Evolutionary conservation across 116 monocot genomes (phyloP), one percentile per base, ranked within the genome.

Genomic region (Iris pallida): DNA sequence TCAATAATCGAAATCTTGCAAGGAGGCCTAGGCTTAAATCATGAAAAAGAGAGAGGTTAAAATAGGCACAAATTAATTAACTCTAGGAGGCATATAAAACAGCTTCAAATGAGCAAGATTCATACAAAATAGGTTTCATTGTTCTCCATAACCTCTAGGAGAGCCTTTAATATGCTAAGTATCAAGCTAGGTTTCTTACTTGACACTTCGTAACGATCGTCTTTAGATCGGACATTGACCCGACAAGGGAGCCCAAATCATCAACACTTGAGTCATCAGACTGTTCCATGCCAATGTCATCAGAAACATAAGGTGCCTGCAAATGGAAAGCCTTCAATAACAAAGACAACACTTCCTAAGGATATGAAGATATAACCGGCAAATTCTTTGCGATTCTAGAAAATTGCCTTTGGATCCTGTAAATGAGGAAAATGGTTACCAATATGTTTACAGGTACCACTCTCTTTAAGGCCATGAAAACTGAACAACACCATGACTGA

Each of bases 171-270:
- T 53, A 90, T 56, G 20, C 69, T 76, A 48, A 92, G 83, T 11
- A 98, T 55, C 53, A 98, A 73, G 19, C 80, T 81, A 10, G 97
- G 90, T 65, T 58, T 87, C 63, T 88, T 88, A 12, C 63, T 75
- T 7, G 85, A 77, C 54, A 98, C 49, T 70, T 66, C n/a, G n/a
- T n/a, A n/a, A n/a, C n/a, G n/a, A n/a, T n/a, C n/a, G n/a, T n/a
- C n/a, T n/a, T n/a, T n/a, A n/a, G n/a, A n/a, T n/a, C n/a, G n/a
- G n/a, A n/a, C n/a, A n/a, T n/a, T n/a, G n/a, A n/a, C n/a, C n/a
- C n/a, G n/a, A n/a, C n/a, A n/a, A n/a, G n/a, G n/a, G n/a, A n/a
- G n/a, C n/a, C n/a, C n/a, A n/a, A n/a, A n/a, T n/a, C n/a, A n/a
- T n/a, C n/a, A n/a, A n/a, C n/a, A n/a, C n/a, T n/a, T n/a, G n/a